phyloP scores from a whole-genome alignment of 345 rosid genomes.

The Trapa incisa region DNA sequence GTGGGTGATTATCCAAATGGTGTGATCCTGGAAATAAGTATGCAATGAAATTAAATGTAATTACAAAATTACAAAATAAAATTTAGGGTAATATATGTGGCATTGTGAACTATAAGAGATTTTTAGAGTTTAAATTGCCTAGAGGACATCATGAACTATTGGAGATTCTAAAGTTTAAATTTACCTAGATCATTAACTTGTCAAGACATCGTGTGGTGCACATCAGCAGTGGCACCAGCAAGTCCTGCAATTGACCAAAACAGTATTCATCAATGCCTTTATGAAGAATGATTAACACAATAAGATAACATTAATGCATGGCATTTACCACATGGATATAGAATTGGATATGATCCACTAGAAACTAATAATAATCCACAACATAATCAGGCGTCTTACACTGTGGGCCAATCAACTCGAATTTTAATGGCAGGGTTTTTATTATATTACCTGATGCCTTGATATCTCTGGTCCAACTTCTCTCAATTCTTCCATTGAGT shows the following conservation, averaged over 20 bases:
- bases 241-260: slow-evolving; percentile 49
- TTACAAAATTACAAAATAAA: no score
- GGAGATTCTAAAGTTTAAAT: slow-evolving; percentile 1
- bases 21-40: slow-evolving; percentile 45
- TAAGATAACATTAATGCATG: neutral
- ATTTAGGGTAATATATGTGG: neutral
- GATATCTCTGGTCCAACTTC: no score
- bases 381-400: neutral
- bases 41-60: neutral
- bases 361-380: neutral
- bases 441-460: no score
- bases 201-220: slow-evolving; percentile 84
- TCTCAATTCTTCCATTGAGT: no score
- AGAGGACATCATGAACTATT: no score
- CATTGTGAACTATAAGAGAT: neutral
- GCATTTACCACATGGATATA: neutral
- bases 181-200: slow-evolving; percentile 94
- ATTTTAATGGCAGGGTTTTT: no score
- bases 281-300: neutral
- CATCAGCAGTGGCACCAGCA: slow-evolving; percentile 99
- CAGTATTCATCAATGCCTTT: neutral
- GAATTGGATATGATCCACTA: neutral
- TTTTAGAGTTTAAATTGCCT: neutral
- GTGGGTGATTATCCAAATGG: slow-evolving; percentile 98
- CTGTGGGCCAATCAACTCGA: no score